Percentiles rank a stretch among this genome's conserved stretches.
phyloP scores from a whole-genome alignment of 805 yeast species.

The Saccharomycopsis sp. region DNA sequence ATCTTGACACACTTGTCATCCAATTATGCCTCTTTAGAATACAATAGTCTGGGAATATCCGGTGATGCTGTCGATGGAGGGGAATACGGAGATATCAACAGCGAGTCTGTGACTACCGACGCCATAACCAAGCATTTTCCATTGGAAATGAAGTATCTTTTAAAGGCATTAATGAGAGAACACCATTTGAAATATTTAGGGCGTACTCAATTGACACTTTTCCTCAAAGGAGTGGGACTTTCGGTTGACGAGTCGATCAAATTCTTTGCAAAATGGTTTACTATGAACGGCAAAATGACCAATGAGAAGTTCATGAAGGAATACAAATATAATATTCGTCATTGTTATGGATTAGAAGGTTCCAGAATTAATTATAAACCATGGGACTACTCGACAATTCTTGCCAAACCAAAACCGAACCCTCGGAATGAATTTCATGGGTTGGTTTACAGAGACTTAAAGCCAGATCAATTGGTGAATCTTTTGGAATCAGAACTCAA shows the following conservation, averaged over 20 bases:
- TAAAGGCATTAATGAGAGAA: slow-evolving; percentile 48
- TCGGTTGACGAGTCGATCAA: slow-evolving; percentile 79
- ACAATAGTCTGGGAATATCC: slow-evolving; percentile 27
- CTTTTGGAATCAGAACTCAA: slow-evolving; percentile 56
- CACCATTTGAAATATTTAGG: slow-evolving; percentile 79
- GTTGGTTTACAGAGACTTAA: slow-evolving; percentile 82
- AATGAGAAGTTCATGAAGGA: slow-evolving; percentile 80
- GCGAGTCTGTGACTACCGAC: slow-evolving; percentile 49
- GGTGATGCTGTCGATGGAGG: slow-evolving; percentile 31
- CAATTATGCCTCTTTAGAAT: slow-evolving; percentile 57
- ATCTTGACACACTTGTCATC: slow-evolving; percentile 71
- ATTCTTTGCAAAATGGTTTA: slow-evolving; percentile 77
- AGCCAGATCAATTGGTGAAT: slow-evolving; percentile 51
- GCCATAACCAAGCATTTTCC: slow-evolving; percentile 67
- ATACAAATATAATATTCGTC: slow-evolving; percentile 82
- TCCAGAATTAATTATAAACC: slow-evolving; percentile 80
- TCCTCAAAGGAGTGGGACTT: slow-evolving; percentile 86
- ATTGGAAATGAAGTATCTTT: slow-evolving; percentile 65
- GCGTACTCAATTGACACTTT: slow-evolving; percentile 78
- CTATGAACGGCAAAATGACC: slow-evolving; percentile 46
- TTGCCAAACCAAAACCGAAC: slow-evolving; percentile 63
- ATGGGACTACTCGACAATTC: slow-evolving; percentile 73
- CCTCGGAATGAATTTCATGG: slow-evolving; percentile 73
- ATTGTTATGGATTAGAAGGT: slow-evolving; percentile 89
- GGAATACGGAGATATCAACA: slow-evolving; percentile 46